Conservation (phyloP, 2,329 filamentous ascomycete genomes). For the Penicillium rolfsii region DNA sequence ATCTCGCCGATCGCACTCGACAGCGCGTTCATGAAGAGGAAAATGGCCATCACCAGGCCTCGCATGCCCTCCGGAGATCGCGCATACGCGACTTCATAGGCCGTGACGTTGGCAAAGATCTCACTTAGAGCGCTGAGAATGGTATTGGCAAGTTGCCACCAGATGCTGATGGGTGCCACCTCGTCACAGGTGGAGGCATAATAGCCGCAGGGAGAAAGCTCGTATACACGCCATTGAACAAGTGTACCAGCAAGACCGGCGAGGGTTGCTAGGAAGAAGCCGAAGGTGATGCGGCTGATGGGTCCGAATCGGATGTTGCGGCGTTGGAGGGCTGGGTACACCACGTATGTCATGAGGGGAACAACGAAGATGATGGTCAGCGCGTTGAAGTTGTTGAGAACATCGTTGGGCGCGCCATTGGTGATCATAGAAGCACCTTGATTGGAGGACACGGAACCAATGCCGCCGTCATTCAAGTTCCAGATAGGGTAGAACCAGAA, state of each 20-base stretch:
- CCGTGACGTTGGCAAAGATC: conserved; percentile 50
- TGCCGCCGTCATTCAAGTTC: conserved; percentile 50
- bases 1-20: conserved; percentile 48
- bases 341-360: conserved; percentile 53
- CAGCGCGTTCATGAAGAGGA: conserved; percentile 48
- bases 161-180: conserved; percentile 47
- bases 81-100: conserved; percentile 52
- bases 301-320: conserved; percentile 52
- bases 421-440: conserved; percentile 55
- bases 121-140: conserved; percentile 46
- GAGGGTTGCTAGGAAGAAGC: conserved; percentile 55
- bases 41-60: conserved; percentile 46
- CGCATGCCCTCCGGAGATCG: conserved; percentile 49
- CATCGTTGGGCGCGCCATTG: conserved; percentile 56
- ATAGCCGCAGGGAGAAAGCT: conserved; percentile 50
- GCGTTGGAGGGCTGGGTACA: conserved; percentile 53
- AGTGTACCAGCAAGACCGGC: conserved; percentile 45
- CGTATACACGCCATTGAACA: conserved; percentile 53
- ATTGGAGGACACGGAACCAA: conserved; percentile 55
- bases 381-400: conserved; percentile 56
- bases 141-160: conserved; percentile 48
- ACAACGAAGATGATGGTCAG: conserved; percentile 53
- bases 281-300: conserved; percentile 55
- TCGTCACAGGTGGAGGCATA: conserved; percentile 44
- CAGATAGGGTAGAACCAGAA: conserved; percentile 47